Evolutionary conservation across 73 alveolate species (phyloP).

Genomic region (Symbiodinium pilosum): DNA sequence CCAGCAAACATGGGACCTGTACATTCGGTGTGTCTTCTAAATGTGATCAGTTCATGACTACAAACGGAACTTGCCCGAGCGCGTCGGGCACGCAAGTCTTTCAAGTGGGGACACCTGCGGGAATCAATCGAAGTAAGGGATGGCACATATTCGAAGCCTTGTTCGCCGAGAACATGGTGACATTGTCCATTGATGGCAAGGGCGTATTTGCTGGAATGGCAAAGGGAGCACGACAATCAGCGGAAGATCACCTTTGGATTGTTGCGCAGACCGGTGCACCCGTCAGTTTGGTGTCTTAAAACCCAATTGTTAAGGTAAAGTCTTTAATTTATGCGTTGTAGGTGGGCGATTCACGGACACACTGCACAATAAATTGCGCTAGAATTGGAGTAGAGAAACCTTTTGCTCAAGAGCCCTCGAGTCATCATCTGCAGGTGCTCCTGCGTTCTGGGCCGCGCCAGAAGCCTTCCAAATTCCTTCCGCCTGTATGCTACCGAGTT

Average conservation of each 20-base stretch:
- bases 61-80: conserved; percentile 1
- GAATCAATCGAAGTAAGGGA: background rate
- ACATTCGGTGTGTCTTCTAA: background rate
- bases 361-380: no score
- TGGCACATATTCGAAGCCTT: background rate
- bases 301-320: no score
- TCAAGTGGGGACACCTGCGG: background rate
- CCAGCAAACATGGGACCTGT: background rate
- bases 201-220: background rate
- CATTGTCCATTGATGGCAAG: background rate
- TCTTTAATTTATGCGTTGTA: no score
- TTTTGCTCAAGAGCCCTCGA: no score
- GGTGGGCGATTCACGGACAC: no score
- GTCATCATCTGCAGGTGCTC: background rate
- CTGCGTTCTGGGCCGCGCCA: background rate
- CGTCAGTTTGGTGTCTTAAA: no score
- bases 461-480: background rate
- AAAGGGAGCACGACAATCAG: background rate
- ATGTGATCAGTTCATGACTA: background rate
- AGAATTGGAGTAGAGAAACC: no score
- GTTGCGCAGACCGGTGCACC: background rate
- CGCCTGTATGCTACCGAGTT: background rate
- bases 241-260: background rate
- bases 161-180: background rate
- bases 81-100: background rate